Evolutionary conservation across 805 yeast genomes (phyloP).

Genomic region (Metschnikowia reukaufii): DNA sequence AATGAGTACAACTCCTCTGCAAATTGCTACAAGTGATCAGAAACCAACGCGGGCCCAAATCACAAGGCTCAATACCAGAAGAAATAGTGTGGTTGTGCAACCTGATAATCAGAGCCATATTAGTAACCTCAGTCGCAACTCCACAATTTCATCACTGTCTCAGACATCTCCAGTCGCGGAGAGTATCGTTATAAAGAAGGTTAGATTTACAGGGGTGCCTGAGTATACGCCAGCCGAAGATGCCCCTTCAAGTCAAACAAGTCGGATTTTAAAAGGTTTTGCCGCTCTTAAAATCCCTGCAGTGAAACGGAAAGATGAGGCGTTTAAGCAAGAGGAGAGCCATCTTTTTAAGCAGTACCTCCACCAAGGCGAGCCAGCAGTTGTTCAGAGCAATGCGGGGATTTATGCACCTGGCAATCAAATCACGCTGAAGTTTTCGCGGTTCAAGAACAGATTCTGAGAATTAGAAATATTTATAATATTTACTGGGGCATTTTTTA

Average conservation of each 20-base stretch:
- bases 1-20: background rate
- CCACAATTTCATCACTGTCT: slow-evolving; percentile 11
- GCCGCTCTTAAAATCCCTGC: slow-evolving; percentile 30
- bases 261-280: slow-evolving; percentile 38
- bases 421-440: slow-evolving; percentile 14
- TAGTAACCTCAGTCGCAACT: slow-evolving; percentile 5
- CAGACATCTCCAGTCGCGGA: slow-evolving; percentile 14
- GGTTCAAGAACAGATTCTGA: slow-evolving; percentile 16
- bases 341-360: slow-evolving; percentile 28
- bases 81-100: slow-evolving; percentile 29
- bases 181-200: slow-evolving; percentile 35
- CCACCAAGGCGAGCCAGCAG: slow-evolving; percentile 1
- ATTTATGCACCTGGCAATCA: slow-evolving; percentile 1
- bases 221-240: slow-evolving; percentile 54
- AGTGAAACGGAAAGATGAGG: slow-evolving; percentile 36
- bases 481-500: no score
- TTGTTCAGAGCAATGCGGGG: background rate
- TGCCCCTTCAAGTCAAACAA: slow-evolving; percentile 47
- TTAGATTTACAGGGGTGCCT: slow-evolving; percentile 53
- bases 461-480: background rate
- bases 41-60: slow-evolving; percentile 19
- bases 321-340: slow-evolving; percentile 42
- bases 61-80: slow-evolving; percentile 20
- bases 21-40: background rate
- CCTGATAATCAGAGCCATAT: slow-evolving; percentile 9